Percentiles rank a stretch among this genome's conserved stretches.
These are phyloP conservation scores for Epichloe baconii DNA, from an alignment of 2,329 filamentous ascomycete genomes.

Conservation along the genomic window DNA sequence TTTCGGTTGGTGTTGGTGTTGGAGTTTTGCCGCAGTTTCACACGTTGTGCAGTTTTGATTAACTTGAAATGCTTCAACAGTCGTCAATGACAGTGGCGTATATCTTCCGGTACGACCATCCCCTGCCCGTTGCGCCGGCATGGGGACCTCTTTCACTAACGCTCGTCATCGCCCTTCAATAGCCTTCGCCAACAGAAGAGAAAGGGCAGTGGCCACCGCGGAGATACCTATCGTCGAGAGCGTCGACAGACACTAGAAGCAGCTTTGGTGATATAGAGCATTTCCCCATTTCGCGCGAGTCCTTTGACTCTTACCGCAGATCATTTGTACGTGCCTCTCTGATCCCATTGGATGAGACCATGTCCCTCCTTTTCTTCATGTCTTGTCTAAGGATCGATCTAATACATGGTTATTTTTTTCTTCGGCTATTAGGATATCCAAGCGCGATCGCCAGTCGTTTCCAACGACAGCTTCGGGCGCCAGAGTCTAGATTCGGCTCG, in stretches of 20 bases:
- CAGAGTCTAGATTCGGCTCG: conserved; percentile 70
- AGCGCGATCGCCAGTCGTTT: conserved; percentile 63
- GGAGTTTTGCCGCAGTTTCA: conserved; percentile 12
- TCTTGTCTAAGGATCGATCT: not conserved
- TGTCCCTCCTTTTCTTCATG: not conserved
- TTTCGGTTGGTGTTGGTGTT: not conserved
- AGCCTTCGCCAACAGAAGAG: conserved; percentile 84
- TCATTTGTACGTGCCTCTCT: conserved; percentile 63
- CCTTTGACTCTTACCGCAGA: conserved; percentile 89
- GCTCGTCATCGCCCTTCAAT: not conserved
- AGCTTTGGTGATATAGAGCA: conserved; percentile 75
- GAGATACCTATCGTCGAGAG: conserved; percentile 36
- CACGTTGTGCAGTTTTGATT: not conserved
- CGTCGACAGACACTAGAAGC: conserved; percentile 42
- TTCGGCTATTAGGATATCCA: conserved; percentile 60
- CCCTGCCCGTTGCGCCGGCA: not conserved
- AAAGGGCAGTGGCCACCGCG: conserved; percentile 60
- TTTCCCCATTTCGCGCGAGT: conserved; percentile 91
- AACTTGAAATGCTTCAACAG: conserved; percentile 31
- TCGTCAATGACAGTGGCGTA: conserved; percentile 90
- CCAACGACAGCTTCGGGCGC: conserved; percentile 48
- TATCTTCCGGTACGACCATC: conserved; percentile 64
- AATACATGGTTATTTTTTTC: not conserved
- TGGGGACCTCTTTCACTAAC: conserved; percentile 3
- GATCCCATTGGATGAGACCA: not conserved